phyloP scores from a whole-genome alignment of 2,329 filamentous ascomycete genomes.

The Pseudocercospora vitis region DNA sequence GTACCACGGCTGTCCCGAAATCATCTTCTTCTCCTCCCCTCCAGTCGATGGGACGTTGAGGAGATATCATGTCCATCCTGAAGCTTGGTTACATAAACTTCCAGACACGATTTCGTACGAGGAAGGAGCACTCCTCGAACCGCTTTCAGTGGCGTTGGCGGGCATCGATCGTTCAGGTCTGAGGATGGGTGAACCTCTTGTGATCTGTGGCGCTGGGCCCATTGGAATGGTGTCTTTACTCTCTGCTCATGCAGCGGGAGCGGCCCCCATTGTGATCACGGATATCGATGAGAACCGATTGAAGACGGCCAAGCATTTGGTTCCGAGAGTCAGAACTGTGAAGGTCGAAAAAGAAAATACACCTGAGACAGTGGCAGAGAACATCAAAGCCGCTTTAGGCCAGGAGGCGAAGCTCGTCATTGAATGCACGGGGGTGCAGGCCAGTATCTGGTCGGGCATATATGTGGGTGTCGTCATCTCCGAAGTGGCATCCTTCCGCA shows the following conservation, averaged over 20 bases:
- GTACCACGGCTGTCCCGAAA: conserved; percentile 35
- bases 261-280: conserved; percentile 46
- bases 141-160: conserved; percentile 43
- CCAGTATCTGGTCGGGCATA: conserved; percentile 35
- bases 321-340: conserved; percentile 40
- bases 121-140: conserved; percentile 51
- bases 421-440: conserved; percentile 41
- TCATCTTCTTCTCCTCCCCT: conserved; percentile 37
- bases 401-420: conserved; percentile 38
- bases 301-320: conserved; percentile 39
- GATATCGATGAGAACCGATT: conserved; percentile 46
- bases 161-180: conserved; percentile 43
- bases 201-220: conserved; percentile 41
- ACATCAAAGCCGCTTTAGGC: conserved; percentile 38
- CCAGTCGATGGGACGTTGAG: conserved; percentile 35
- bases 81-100: conserved; percentile 38
- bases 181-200: conserved; percentile 40
- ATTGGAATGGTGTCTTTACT: conserved; percentile 44
- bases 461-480: conserved; percentile 33
- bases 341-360: conserved; percentile 40
- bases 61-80: conserved; percentile 36
- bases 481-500: too few relatives aligned
- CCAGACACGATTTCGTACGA: conserved; percentile 42
- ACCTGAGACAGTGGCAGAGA: conserved; percentile 40
- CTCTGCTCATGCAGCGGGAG: conserved; percentile 48